Evolutionary conservation across 805 yeast genomes (phyloP).

Genomic region (Komagataella ulmi): DNA sequence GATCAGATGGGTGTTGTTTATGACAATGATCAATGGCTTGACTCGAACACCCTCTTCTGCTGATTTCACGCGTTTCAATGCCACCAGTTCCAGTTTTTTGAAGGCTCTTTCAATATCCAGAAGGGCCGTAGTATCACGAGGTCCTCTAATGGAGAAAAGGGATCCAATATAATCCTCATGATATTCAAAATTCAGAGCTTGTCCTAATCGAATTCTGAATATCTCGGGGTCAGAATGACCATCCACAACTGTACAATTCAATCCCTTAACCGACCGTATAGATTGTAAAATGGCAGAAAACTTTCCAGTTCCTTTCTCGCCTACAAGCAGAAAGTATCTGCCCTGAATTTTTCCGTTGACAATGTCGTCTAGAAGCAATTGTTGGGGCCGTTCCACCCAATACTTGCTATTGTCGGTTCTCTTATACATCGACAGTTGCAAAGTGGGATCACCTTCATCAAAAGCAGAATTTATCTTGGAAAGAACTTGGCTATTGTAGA

Average conservation of each 20-base stretch:
- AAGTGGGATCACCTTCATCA: conserved; percentile 52
- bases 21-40: conserved; percentile 53
- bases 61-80: conserved; percentile 30
- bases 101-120: conserved; percentile 77
- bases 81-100: conserved; percentile 60
- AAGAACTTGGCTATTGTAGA: conserved; percentile 45
- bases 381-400: conserved; percentile 69
- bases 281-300: conserved; percentile 64
- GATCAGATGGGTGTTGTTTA: conserved; percentile 65
- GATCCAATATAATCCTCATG: conserved; percentile 79
- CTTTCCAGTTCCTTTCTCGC: conserved; percentile 84
- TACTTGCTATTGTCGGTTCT: conserved; percentile 22
- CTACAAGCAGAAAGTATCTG: conserved; percentile 57
- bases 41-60: conserved; percentile 9
- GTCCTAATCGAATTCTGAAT: conserved; percentile 63
- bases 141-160: conserved; percentile 68
- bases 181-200: conserved; percentile 58
- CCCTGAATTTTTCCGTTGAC: conserved; percentile 53
- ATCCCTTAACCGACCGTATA: conserved; percentile 48
- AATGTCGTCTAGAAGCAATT: conserved; percentile 46
- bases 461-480: conserved; percentile 56
- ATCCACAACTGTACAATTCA: conserved; percentile 57
- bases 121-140: conserved; percentile 73
- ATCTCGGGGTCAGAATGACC: conserved; percentile 83
- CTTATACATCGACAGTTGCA: conserved; percentile 42